phyloP scores from a whole-genome alignment of 1,139 yeast genomes.

The Blastobotrys proliferans region DNA sequence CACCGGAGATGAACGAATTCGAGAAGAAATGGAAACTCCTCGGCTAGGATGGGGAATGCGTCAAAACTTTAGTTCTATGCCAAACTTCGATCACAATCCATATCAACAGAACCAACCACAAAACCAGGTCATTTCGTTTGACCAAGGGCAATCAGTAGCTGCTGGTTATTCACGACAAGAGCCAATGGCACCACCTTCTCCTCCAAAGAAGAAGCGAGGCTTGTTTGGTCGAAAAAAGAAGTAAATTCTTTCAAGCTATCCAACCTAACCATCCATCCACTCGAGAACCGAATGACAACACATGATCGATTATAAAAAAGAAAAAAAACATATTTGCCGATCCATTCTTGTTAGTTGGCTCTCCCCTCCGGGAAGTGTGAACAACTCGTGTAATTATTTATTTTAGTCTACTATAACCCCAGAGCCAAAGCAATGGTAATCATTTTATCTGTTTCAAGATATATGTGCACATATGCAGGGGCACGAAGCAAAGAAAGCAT shows the following conservation, averaged over 20 bases:
- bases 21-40: conserved; percentile 75
- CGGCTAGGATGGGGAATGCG: conserved; percentile 76
- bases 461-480: no score
- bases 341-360: no score
- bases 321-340: no score
- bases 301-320: no score
- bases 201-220: conserved; percentile 66
- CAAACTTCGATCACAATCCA: conserved; percentile 37
- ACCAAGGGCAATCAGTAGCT: conserved; percentile 10
- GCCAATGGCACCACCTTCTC: conserved; percentile 23
- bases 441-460: no score
- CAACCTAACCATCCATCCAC: no score
- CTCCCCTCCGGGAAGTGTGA: no score
- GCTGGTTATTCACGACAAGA: conserved; percentile 4
- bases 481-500: conserved; percentile 69
- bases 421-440: no score
- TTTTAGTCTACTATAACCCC: no score
- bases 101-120: conserved; percentile 25
- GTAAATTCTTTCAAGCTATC: no score
- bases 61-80: conserved; percentile 44
- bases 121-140: conserved; percentile 32
- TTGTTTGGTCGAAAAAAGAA: conserved; percentile 67
- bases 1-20: conserved; percentile 75
- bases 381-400: no score
- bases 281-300: neutral